phyloP scores from a whole-genome alignment of 805 yeast genomes.

The Wickerhamiella kurtzmanii region DNA sequence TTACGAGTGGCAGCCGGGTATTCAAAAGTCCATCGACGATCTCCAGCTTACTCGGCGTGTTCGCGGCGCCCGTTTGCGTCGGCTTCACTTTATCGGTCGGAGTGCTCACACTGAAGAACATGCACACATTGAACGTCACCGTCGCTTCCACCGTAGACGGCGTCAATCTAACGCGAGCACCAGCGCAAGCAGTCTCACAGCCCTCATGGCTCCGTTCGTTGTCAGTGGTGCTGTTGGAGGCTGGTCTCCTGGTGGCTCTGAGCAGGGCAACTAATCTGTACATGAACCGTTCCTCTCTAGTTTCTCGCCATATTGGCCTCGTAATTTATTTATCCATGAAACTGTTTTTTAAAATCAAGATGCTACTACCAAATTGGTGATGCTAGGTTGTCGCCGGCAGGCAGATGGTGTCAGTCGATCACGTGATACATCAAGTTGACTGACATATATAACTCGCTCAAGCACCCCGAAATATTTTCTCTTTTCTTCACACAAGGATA shows the following conservation, averaged over 20 bases:
- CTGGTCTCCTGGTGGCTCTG: slow-evolving; percentile 13
- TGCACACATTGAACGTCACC: not conserved
- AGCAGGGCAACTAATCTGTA: not conserved
- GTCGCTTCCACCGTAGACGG: slow-evolving; percentile 3
- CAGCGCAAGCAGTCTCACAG: slow-evolving; percentile 13
- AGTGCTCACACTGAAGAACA: not conserved
- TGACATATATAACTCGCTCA: not conserved
- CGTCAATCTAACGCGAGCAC: slow-evolving; percentile 10
- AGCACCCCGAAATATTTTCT: not conserved
- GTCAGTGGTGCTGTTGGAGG: slow-evolving; percentile 50
- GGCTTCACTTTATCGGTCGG: slow-evolving; percentile 7
- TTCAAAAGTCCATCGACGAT: slow-evolving; percentile 29
- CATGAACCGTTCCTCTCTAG: not conserved
- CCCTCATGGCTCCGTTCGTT: slow-evolving; percentile 38
- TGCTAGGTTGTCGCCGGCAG: too few species aligned
- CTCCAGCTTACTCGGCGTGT: slow-evolving; percentile 25
- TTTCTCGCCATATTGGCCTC: not conserved
- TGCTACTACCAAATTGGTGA: too few species aligned
- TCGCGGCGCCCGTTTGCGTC: slow-evolving; percentile 30
- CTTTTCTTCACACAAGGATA: slow-evolving; percentile 17
- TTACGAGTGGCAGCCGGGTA: slow-evolving; percentile 30
- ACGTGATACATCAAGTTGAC: too few species aligned
- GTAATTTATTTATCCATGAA: not conserved
- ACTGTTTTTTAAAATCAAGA: too few species aligned
- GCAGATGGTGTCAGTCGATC: too few species aligned